phyloP scores from a whole-genome alignment of 75 land plant species.

The Cunninghamia lanceolata region DNA sequence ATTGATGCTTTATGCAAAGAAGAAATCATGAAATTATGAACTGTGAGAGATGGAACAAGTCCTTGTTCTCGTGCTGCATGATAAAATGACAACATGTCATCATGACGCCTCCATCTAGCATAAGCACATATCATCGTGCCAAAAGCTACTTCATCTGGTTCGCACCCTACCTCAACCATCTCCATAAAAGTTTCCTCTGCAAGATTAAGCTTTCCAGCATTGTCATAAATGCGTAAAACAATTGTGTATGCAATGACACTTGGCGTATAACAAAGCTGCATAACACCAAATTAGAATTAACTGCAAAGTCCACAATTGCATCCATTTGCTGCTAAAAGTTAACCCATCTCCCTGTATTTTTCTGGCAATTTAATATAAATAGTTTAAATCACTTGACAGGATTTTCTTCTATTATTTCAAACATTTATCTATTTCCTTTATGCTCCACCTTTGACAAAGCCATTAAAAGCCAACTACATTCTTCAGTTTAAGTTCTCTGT shows the following conservation, averaged over 20 bases:
- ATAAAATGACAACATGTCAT: slow-evolving; percentile 75
- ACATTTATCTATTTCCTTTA: neutral
- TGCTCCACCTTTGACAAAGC: neutral
- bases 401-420: neutral
- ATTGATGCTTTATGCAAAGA: slow-evolving; percentile 71
- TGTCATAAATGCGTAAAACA: slow-evolving; percentile 69
- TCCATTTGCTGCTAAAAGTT: neutral
- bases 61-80: slow-evolving; percentile 59
- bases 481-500: neutral
- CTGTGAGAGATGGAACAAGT: slow-evolving; percentile 34
- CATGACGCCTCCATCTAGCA: slow-evolving; percentile 75
- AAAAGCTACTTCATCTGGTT: slow-evolving; percentile 94
- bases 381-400: neutral
- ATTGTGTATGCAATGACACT: slow-evolving; percentile 92
- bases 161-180: slow-evolving; percentile 91
- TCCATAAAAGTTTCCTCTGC: slow-evolving; percentile 82
- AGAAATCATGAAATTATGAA: slow-evolving; percentile 69
- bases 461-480: neutral
- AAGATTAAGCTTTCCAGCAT: slow-evolving; percentile 82
- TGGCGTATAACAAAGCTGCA: slow-evolving; percentile 83
- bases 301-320: neutral
- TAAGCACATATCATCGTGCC: slow-evolving; percentile 83
- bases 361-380: neutral
- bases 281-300: neutral
- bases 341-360: neutral